phyloP scores from a whole-genome alignment of 2,329 filamentous ascomycete genomes.

The Pseudogymnoascus sp. region DNA sequence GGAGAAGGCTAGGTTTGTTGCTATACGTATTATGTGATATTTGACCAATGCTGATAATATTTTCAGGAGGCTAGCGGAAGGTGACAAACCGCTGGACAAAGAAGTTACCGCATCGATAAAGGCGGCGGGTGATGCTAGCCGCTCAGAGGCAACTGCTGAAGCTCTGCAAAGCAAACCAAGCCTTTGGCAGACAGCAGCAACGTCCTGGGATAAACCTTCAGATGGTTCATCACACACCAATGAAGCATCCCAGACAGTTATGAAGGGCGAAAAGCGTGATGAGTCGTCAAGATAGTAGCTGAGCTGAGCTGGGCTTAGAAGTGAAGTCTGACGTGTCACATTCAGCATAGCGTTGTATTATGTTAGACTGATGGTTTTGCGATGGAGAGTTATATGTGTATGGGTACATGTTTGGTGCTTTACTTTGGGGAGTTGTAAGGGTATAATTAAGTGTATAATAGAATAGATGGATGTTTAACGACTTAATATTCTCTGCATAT shows the following conservation, averaged over 20 bases:
- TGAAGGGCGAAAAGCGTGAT: background rate
- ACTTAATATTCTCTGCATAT: background rate
- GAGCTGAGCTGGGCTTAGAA: constrained; percentile 1
- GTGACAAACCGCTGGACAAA: constrained; percentile 11
- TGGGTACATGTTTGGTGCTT: background rate
- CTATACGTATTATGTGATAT: background rate
- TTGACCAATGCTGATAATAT: background rate
- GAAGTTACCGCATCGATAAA: constrained; percentile 15
- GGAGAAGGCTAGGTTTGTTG: constrained; percentile 18
- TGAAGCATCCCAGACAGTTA: background rate
- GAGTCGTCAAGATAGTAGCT: background rate
- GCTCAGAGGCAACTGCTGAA: constrained; percentile 12
- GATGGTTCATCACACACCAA: background rate
- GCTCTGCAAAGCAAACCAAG: background rate
- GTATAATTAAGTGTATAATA: background rate
- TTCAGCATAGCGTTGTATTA: background rate
- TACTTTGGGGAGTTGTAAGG: background rate
- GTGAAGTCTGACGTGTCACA: background rate
- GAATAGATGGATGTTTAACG: background rate
- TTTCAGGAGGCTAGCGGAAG: background rate
- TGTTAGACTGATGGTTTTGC: background rate
- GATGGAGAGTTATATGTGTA: background rate
- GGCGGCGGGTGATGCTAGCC: constrained; percentile 21
- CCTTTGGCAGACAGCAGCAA: background rate
- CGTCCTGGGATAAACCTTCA: background rate